Conservation (phyloP, 2,329 filamentous ascomycete genomes). For the Leptographium wingfieldii region DNA sequence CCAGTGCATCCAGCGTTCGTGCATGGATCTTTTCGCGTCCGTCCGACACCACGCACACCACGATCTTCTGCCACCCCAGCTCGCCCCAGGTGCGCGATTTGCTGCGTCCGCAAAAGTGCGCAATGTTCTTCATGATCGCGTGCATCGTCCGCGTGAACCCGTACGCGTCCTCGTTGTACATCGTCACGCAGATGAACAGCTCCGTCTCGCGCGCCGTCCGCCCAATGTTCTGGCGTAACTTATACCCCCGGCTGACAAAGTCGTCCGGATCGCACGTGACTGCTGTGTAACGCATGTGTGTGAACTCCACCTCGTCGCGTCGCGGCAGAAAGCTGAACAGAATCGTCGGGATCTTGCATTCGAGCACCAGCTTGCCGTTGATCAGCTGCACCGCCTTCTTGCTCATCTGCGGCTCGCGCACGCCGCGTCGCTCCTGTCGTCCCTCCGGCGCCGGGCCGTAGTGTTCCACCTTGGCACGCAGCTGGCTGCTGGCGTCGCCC, state of each 20-base stretch:
- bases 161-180: constrained; percentile 99
- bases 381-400: constrained; percentile 92
- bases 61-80: constrained; percentile 96
- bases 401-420: constrained; percentile 74
- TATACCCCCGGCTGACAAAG: constrained; percentile 87
- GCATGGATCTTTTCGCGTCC: constrained; percentile 84
- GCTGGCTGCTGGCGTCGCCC: not conserved
- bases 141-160: constrained; percentile 97
- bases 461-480: constrained; percentile 49
- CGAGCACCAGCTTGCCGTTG: constrained; percentile 92
- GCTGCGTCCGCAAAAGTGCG: constrained; percentile 85
- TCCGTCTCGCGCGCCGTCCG: constrained; percentile 88
- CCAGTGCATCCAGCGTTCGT: constrained; percentile 82
- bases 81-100: constrained; percentile 96
- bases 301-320: constrained; percentile 89
- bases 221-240: constrained; percentile 79
- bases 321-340: constrained; percentile 92
- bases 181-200: constrained; percentile 90
- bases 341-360: constrained; percentile 98
- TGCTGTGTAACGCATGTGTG: constrained; percentile 87
- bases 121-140: constrained; percentile 95
- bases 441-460: constrained; percentile 82
- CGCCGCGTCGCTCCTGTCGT: constrained; percentile 76
- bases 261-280: constrained; percentile 90
- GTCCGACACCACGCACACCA: constrained; percentile 92